phyloP scores from a whole-genome alignment of 169 alveolate species.

The Plasmodium gonderi region DNA sequence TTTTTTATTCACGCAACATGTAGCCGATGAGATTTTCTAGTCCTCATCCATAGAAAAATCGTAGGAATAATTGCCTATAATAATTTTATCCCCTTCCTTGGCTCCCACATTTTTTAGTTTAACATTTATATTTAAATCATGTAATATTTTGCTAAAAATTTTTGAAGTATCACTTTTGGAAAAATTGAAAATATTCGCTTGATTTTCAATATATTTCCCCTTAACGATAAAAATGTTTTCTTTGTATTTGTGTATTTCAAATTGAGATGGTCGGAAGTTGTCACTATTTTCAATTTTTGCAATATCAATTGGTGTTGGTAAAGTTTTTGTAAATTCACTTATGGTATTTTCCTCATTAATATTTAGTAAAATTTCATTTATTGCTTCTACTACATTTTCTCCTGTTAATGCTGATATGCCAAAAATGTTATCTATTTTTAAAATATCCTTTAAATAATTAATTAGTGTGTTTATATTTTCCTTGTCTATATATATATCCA shows the following conservation, averaged over 20 bases:
- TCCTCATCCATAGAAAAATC: conserved; percentile 18
- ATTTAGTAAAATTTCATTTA: conserved; percentile 30
- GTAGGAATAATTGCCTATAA: conserved; percentile 53
- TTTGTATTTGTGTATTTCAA: conserved; percentile 72
- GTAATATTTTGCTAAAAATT: conserved; percentile 52
- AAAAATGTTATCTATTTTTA: conserved; percentile 44
- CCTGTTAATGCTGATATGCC: conserved; percentile 73
- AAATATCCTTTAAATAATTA: conserved; percentile 24
- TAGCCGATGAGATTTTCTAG: no score
- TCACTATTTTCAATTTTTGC: conserved; percentile 78
- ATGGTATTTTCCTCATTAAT: conserved; percentile 13
- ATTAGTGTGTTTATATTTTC: not conserved
- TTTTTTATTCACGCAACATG: no score
- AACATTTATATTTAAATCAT: conserved; percentile 51
- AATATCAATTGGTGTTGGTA: conserved; percentile 57
- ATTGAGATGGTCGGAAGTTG: conserved; percentile 75
- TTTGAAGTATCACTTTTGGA: conserved; percentile 55
- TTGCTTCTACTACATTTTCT: conserved; percentile 54
- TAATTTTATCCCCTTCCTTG: conserved; percentile 66
- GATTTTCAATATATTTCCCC: conserved; percentile 80
- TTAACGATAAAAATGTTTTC: conserved; percentile 77
- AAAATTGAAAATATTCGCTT: conserved; percentile 83
- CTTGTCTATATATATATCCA: conserved; percentile 64
- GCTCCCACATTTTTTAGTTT: conserved; percentile 72
- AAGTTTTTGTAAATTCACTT: conserved; percentile 29